Evolutionary conservation across 345 rosid genomes (phyloP).

Genomic region (Syzygium grande): DNA sequence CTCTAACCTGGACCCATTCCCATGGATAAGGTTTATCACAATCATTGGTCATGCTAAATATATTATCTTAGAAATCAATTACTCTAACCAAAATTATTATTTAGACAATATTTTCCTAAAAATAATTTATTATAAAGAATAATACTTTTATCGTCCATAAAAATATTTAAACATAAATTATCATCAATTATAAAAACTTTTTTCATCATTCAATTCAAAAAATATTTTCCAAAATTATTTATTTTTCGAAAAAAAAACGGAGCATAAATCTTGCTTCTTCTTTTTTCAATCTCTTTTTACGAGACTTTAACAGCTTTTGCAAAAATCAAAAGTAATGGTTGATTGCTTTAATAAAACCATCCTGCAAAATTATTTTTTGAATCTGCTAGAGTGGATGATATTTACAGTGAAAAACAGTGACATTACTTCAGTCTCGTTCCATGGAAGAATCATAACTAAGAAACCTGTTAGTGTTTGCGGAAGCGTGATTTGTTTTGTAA

Average conservation of each 20-base stretch:
- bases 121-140: too few relatives aligned
- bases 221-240: too few relatives aligned
- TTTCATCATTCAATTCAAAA: too few relatives aligned
- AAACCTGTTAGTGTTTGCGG: neutral
- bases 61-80: neutral
- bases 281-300: too few relatives aligned
- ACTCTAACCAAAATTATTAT: neutral
- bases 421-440: neutral
- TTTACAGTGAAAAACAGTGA: neutral
- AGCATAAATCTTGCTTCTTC: too few relatives aligned
- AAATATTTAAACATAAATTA: too few relatives aligned
- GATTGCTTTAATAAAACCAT: neutral
- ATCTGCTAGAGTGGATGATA: neutral
- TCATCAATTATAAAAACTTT: too few relatives aligned
- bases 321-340: neutral
- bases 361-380: neutral
- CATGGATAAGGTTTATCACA: neutral
- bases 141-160: too few relatives aligned
- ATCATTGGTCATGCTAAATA: neutral
- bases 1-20: neutral
- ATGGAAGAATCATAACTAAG: neutral
- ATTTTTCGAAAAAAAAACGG: too few relatives aligned
- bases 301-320: neutral
- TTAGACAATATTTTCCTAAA: too few relatives aligned
- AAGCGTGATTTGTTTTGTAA: too few relatives aligned